Conservation (phyloP, 2,329 filamentous ascomycete genomes). For the Penicillium sp. region DNA sequence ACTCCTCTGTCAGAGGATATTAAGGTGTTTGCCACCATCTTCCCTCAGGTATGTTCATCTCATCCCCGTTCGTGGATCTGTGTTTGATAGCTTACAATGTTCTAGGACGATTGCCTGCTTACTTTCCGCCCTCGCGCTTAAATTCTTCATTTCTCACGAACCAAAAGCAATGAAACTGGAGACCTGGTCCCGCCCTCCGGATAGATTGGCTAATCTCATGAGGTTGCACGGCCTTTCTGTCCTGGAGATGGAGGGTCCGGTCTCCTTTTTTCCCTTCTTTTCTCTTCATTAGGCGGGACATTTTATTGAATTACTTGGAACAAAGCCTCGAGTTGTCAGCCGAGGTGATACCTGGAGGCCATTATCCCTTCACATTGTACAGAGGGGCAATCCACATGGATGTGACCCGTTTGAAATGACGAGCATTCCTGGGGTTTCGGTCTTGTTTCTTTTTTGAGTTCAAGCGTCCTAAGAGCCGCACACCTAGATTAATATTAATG, state of each 20-base stretch:
- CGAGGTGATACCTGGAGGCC: not conserved
- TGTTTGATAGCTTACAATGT: conserved; percentile 22
- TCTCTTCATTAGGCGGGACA: conserved; percentile 13
- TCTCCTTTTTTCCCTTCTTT: conserved; percentile 6
- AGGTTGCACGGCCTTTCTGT: conserved; percentile 18
- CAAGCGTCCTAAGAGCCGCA: conserved; percentile 14
- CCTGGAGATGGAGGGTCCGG: conserved; percentile 21
- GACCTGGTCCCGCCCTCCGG: conserved; percentile 13
- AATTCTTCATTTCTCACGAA: conserved; percentile 12
- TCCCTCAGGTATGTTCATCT: conserved; percentile 67
- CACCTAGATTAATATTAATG: conserved; percentile 28
- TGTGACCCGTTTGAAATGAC: conserved; percentile 8
- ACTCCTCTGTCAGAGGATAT: conserved; percentile 87
- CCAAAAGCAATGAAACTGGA: conserved; percentile 16
- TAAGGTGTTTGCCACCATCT: conserved; percentile 97
- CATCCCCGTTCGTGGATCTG: not conserved
- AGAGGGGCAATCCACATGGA: conserved; percentile 9
- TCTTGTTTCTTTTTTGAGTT: conserved; percentile 6
- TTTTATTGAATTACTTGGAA: conserved; percentile 4
- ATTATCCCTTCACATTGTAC: not conserved
- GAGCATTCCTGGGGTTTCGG: conserved; percentile 11
- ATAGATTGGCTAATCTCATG: conserved; percentile 16
- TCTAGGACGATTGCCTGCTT: conserved; percentile 75
- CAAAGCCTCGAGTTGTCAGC: conserved; percentile 1
- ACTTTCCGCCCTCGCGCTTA: conserved; percentile 56